Percentiles rank a stretch among this genome's conserved stretches.
These are phyloP conservation scores for Cicer arietinum DNA, from an alignment of 306 rosid species.

Conservation along the genomic window DNA sequence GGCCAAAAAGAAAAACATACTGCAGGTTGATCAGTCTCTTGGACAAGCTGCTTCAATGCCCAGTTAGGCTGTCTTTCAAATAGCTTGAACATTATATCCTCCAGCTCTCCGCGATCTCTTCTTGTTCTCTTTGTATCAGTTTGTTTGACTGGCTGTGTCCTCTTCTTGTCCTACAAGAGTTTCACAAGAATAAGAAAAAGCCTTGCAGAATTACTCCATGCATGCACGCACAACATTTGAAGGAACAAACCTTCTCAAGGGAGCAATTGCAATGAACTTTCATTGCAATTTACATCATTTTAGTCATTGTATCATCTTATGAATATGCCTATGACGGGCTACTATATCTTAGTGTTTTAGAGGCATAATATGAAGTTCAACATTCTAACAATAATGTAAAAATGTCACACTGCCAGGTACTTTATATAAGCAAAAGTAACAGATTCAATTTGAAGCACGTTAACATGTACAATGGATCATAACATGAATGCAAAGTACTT, in stretches of 20 bases:
- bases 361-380: slow-evolving; percentile 8
- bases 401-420: slow-evolving; percentile 3
- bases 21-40: slow-evolving; percentile 98
- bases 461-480: slow-evolving; percentile 9
- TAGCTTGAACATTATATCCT: slow-evolving; percentile 96
- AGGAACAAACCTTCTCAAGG: slow-evolving; percentile 13
- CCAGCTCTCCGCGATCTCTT: slow-evolving; percentile 96
- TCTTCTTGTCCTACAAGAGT: slow-evolving; percentile 80
- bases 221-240: slow-evolving; percentile 6
- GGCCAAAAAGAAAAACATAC: slow-evolving; percentile 49
- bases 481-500: slow-evolving; percentile 29
- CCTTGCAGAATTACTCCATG: slow-evolving; percentile 15
- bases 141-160: slow-evolving; percentile 80
- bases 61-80: slow-evolving; percentile 98
- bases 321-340: neutral
- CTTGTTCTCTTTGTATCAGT: slow-evolving; percentile 93
- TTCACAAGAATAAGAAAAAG: slow-evolving; percentile 17
- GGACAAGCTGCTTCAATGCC: slow-evolving; percentile 98
- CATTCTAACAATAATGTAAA: slow-evolving; percentile 10
- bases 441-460: slow-evolving; percentile 23
- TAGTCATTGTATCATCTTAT: slow-evolving; percentile 19
- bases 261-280: slow-evolving; percentile 28
- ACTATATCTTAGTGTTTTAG: neutral
- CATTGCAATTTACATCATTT: slow-evolving; percentile 20
- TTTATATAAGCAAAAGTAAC: slow-evolving; percentile 23